Evolutionary conservation across 768 basidiomycete species (phyloP), one percentile per base, ranked within the genome.

Genomic region (Phallus indusiatus): DNA sequence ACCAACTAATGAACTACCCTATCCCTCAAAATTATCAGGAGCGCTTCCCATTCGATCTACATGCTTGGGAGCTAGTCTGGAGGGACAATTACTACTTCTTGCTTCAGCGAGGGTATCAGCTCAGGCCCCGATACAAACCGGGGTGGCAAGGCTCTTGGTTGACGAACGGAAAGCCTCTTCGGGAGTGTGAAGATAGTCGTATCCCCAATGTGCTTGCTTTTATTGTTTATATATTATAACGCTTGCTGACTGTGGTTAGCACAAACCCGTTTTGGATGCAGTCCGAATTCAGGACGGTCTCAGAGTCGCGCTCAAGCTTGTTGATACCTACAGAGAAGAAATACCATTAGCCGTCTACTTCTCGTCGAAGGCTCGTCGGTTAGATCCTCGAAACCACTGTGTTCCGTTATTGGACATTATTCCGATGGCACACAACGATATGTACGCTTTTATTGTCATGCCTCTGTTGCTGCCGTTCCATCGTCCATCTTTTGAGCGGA

Each of bases 71-170:
- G 11, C 8, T 17, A 5, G 20, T 53, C 51, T 70, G 70, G 68
- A 34, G 65, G 1, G 63, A 65, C 37, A 67, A 67, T 56, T 68
- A 70, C 47, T 17, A 53, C 1, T 74, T 71, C 70, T 61, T 73
- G 4, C 55, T 66, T n/a, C 63, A 64, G 5, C 62, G 62, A 33
- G 71, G 74, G n/a, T 75, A 75, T 59, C 50, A 62, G 12, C 66
- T 76, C 5, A 69, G 71, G 1, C 63, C 69, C 0, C 66, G 75
- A 1, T 74, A 70, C 54, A 52, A 21, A 36, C 73, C 67, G 0
- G 67, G 64, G 24, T 74, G 73, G 73, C 56, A 63, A 8, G 69
- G 71, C 0, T 74, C 72, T 1, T 76, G 75, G 75, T 34, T 34
- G 18, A 18, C 4, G 54, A 61, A 20, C n/a, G 59, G 54, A 5